A percentile compares a stretch with the other conserved stretches of the same genome.
Evolutionary conservation across 1,284 basidiomycete species (phyloP).

Genomic region (Ganoderma sp.): DNA sequence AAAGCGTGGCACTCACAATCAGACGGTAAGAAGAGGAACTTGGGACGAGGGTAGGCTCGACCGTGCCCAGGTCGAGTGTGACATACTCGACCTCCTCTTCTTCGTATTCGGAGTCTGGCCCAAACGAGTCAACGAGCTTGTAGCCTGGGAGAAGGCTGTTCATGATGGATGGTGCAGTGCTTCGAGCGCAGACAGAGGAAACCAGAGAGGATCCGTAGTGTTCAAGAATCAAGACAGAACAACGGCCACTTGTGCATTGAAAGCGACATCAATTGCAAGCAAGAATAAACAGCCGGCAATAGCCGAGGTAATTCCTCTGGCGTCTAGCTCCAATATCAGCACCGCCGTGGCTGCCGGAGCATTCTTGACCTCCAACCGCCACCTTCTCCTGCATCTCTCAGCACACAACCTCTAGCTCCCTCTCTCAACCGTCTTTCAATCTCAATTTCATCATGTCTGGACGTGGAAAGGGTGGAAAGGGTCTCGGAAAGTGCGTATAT

Average conservation of each 20-base stretch:
- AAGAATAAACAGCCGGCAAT: neutral
- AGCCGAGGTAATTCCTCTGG: neutral
- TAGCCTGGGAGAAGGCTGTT: slow-evolving; percentile 54
- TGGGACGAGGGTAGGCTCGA: slow-evolving; percentile 76
- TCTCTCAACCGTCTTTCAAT: slow-evolving; percentile 11
- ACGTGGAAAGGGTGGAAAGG: slow-evolving; percentile 67
- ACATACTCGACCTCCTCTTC: slow-evolving; percentile 66
- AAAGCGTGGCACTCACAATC: slow-evolving; percentile 59
- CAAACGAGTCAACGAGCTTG: slow-evolving; percentile 66
- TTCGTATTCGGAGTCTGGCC: slow-evolving; percentile 59
- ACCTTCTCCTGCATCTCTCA: slow-evolving; percentile 18
- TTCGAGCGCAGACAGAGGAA: neutral
- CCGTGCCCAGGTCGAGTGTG: slow-evolving; percentile 70
- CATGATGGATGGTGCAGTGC: neutral
- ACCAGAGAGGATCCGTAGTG: neutral
- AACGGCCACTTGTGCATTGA: neutral
- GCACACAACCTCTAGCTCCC: slow-evolving; percentile 4
- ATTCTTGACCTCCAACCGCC: slow-evolving; percentile 30
- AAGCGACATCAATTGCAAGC: neutral
- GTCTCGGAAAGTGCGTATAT: slow-evolving; percentile 40
- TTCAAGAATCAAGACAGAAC: neutral
- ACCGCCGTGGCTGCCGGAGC: slow-evolving; percentile 23
- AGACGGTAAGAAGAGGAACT: slow-evolving; percentile 69
- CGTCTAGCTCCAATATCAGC: slow-evolving; percentile 11
- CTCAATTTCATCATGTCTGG: slow-evolving; percentile 55